These are phyloP conservation scores for Neurospora sp. DNA, from an alignment of 495 filamentous ascomycete species.

Conservation along the genomic window DNA sequence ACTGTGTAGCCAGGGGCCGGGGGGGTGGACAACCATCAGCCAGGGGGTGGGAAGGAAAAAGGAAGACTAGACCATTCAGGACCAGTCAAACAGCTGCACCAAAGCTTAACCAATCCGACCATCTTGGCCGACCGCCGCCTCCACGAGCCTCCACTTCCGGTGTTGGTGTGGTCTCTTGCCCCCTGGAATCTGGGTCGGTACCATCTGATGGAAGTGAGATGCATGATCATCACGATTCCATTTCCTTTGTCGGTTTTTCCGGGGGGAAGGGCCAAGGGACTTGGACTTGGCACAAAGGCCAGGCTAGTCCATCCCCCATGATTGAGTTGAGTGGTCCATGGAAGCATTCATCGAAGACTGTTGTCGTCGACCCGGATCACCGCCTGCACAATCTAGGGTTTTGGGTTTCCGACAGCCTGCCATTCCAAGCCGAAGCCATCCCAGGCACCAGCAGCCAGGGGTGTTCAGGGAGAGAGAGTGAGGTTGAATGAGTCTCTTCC, in stretches of 20 bases:
- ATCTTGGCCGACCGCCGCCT: background rate
- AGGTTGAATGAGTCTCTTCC: background rate
- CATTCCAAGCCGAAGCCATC: background rate
- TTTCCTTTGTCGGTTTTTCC: background rate
- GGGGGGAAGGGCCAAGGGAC: background rate
- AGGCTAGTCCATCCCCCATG: background rate
- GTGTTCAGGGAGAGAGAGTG: background rate
- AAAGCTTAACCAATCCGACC: conserved; percentile 19
- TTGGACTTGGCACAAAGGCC: background rate
- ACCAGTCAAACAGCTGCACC: conserved; percentile 4
- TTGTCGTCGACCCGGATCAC: background rate
- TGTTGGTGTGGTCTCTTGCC: background rate
- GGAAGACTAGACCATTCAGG: background rate
- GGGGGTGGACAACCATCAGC: background rate
- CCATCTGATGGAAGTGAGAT: background rate
- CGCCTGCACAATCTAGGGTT: background rate
- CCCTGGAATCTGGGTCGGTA: background rate
- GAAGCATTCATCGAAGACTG: background rate
- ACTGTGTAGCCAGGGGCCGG: conserved; percentile 1
- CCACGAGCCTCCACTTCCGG: conserved; percentile 17
- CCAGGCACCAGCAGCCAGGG: background rate
- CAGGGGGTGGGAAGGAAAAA: background rate
- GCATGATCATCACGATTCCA: background rate
- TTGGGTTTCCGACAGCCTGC: background rate
- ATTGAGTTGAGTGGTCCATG: background rate